A percentile compares a stretch with the other conserved stretches of the same genome.
Evolutionary conservation across 2,329 filamentous ascomycete genomes (phyloP).

Genomic region (Scedosporium apiospermum): DNA sequence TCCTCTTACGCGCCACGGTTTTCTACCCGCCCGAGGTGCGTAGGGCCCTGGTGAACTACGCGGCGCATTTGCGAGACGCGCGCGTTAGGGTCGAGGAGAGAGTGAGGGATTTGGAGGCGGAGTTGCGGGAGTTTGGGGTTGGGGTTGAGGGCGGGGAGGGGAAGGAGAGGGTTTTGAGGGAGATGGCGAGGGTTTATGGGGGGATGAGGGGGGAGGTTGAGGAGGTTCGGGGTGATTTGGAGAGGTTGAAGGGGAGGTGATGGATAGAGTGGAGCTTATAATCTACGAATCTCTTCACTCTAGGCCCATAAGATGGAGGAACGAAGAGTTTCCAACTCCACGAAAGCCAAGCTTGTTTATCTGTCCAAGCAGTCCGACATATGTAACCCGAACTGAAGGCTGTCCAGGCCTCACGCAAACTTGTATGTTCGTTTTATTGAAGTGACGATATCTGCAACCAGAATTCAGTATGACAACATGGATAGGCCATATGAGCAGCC

Average conservation of each 20-base stretch:
- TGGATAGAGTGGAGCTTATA: background rate
- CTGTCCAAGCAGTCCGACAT: no score
- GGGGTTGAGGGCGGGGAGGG: conserved; percentile 21
- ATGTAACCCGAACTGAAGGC: no score
- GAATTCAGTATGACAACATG: no score
- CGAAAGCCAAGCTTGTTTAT: no score
- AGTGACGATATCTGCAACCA: no score
- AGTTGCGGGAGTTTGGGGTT: conserved; percentile 42
- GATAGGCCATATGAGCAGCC: no score
- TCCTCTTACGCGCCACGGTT: conserved; percentile 22
- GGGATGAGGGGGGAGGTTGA: conserved; percentile 40
- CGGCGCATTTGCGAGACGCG: conserved; percentile 38
- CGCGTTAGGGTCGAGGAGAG: conserved; percentile 33
- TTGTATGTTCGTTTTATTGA: no score
- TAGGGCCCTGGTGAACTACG: conserved; percentile 36
- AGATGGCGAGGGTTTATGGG: conserved; percentile 41
- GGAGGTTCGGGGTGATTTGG: conserved; percentile 39
- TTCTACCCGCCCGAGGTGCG: conserved; percentile 36
- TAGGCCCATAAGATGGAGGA: no score
- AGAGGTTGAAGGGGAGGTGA: conserved; percentile 19
- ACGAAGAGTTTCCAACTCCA: no score
- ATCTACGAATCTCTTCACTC: no score
- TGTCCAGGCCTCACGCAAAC: no score
- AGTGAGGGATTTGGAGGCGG: conserved; percentile 27
- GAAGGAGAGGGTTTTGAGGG: conserved; percentile 41